phyloP scores from a whole-genome alignment of 2,329 filamentous ascomycete genomes.

The Teratosphaeria epicoccoides region DNA sequence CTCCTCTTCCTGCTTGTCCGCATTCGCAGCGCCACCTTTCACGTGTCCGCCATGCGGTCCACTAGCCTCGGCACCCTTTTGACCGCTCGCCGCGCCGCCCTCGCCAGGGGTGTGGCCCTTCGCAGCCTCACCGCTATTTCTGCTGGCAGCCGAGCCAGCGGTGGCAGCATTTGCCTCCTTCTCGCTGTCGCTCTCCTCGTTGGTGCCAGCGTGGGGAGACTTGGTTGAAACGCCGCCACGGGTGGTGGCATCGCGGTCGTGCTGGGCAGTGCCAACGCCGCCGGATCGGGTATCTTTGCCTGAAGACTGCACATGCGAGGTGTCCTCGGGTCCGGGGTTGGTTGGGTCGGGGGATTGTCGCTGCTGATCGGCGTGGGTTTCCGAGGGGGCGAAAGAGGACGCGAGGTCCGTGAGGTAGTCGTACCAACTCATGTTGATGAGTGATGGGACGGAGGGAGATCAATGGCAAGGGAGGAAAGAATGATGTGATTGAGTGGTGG shows the following conservation, averaged over 20 bases:
- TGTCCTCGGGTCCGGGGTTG: constrained; percentile 35
- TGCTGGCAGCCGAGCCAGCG: constrained; percentile 20
- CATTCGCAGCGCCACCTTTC: constrained; percentile 29
- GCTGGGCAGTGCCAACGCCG: constrained; percentile 20
- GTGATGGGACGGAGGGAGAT: constrained; percentile 9
- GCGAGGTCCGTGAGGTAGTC: constrained; percentile 55
- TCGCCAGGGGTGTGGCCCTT: constrained; percentile 19
- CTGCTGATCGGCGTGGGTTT: constrained; percentile 50
- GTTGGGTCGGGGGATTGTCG: constrained; percentile 26
- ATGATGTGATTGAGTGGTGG: constrained; percentile 1
- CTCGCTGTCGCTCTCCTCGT: constrained; percentile 34
- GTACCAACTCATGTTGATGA: constrained; percentile 47
- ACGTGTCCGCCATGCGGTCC: constrained; percentile 19
- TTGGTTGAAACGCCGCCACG: constrained; percentile 30
- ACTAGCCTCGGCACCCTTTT: constrained; percentile 15
- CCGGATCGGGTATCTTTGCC: constrained; percentile 20
- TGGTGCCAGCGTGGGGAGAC: constrained; percentile 31
- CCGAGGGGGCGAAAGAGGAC: constrained; percentile 44
- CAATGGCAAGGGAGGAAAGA: constrained; percentile 1
- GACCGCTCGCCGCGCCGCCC: constrained; percentile 19
- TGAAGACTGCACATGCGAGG: constrained; percentile 32
- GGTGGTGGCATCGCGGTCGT: constrained; percentile 20
- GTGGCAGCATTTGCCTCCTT: constrained; percentile 31
- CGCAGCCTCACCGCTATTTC: constrained; percentile 8
- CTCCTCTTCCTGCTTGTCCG: constrained; percentile 42